Conservation (phyloP, 148 eudicot genomes). For the Cornus suecica region DNA sequence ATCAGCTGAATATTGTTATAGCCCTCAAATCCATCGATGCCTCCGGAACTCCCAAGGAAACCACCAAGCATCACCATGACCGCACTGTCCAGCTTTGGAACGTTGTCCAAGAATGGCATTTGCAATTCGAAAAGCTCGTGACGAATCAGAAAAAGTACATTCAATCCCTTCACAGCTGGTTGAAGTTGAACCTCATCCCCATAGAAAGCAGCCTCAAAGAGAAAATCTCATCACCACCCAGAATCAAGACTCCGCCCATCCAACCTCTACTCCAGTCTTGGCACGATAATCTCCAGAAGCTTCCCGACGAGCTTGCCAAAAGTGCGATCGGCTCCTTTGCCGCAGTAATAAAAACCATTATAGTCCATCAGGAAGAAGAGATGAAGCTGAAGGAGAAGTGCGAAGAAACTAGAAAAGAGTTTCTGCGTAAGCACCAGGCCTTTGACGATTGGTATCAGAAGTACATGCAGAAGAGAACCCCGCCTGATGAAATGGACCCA, state of each 20-base stretch:
- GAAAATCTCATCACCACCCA: slow-evolving; percentile 74
- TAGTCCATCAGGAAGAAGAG: slow-evolving; percentile 71
- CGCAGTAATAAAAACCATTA: slow-evolving; percentile 68
- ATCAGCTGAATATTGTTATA: slow-evolving; percentile 47
- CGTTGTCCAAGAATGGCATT: slow-evolving; percentile 62
- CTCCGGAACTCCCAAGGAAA: slow-evolving; percentile 53
- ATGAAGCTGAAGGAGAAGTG: slow-evolving; percentile 72
- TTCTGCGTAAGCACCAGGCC: slow-evolving; percentile 53
- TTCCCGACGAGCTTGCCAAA: slow-evolving; percentile 77
- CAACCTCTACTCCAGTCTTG: slow-evolving; percentile 69
- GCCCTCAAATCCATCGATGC: slow-evolving; percentile 66
- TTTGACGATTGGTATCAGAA: slow-evolving; percentile 85
- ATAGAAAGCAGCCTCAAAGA: slow-evolving; percentile 77
- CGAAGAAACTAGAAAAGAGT: slow-evolving; percentile 77
- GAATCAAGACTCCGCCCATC: slow-evolving; percentile 65
- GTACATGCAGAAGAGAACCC: slow-evolving; percentile 39
- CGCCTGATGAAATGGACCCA: slow-evolving; percentile 45
- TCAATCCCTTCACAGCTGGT: slow-evolving; percentile 63
- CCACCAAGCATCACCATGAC: slow-evolving; percentile 66
- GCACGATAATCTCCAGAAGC: slow-evolving; percentile 77
- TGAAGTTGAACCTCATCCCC: slow-evolving; percentile 80
- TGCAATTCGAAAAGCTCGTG: slow-evolving; percentile 60
- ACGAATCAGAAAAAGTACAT: slow-evolving; percentile 64
- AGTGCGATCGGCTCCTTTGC: slow-evolving; percentile 67
- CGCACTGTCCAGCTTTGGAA: slow-evolving; percentile 58